phyloP scores from a whole-genome alignment of 768 basidiomycete species.

The Boletus rubropictus region DNA sequence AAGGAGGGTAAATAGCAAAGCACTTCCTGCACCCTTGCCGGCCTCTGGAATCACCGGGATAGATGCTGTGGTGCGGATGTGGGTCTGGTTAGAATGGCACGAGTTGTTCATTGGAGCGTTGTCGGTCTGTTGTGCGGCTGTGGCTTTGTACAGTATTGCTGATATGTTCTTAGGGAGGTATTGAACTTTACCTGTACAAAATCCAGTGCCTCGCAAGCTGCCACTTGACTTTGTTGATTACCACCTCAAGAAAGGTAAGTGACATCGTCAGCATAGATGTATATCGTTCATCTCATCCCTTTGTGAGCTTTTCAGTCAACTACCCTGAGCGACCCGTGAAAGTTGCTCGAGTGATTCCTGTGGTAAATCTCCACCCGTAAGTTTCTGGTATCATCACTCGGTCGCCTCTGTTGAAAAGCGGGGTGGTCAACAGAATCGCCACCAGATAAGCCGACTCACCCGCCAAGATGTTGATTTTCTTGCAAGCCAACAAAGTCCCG shows the following conservation, averaged over 20 bases:
- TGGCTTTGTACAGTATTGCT: not conserved
- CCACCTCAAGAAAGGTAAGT: slow-evolving; percentile 44
- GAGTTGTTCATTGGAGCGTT: not conserved
- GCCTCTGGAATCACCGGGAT: slow-evolving; percentile 33
- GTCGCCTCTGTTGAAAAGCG: slow-evolving; percentile 65
- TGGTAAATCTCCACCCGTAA: slow-evolving; percentile 70
- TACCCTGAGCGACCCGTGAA: slow-evolving; percentile 59
- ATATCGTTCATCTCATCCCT: slow-evolving; percentile 1
- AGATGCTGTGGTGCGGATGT: slow-evolving; percentile 40
- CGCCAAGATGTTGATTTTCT: slow-evolving; percentile 64
- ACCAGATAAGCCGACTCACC: slow-evolving; percentile 52
- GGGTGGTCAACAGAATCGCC: slow-evolving; percentile 56
- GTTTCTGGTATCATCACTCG: slow-evolving; percentile 56
- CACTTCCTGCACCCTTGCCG: slow-evolving; percentile 2
- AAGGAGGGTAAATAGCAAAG: not conserved
- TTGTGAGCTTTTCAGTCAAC: slow-evolving; percentile 59
- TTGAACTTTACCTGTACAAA: too few species aligned
- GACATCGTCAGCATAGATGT: not conserved
- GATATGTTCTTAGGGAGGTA: not conserved
- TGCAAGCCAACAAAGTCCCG: slow-evolving; percentile 63
- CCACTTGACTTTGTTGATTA: slow-evolving; percentile 3
- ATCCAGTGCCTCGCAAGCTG: too few species aligned
- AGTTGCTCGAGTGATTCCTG: slow-evolving; percentile 53
- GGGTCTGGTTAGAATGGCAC: slow-evolving; percentile 36
- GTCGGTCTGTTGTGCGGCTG: slow-evolving; percentile 1